These are phyloP conservation scores for Annulohypoxylon truncatum DNA, from an alignment of 2,329 filamentous ascomycete genomes.

Conservation along the genomic window DNA sequence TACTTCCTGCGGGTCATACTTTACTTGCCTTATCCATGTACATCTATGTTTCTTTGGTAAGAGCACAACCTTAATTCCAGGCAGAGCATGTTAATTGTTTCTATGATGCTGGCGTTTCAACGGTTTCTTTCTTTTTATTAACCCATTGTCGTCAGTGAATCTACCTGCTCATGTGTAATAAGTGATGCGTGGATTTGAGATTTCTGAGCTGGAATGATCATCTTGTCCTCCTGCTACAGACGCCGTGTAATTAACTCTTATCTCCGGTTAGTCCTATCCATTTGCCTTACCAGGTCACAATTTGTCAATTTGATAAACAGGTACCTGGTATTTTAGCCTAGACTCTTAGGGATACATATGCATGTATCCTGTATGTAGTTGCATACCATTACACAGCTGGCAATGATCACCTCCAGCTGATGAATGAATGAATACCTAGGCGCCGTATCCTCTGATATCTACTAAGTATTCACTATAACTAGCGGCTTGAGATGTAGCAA, in stretches of 20 bases:
- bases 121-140: neutral
- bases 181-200: neutral
- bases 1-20: conserved; percentile 18
- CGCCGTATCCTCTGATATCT: neutral
- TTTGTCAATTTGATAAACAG: conserved; percentile 15
- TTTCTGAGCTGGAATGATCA: neutral
- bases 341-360: conserved; percentile 21
- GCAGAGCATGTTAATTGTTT: neutral
- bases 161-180: no score
- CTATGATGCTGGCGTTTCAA: neutral
- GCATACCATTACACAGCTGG: conserved; percentile 8
- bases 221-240: neutral
- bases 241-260: conserved; percentile 3
- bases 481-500: no score
- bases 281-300: neutral
- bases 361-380: conserved; percentile 17
- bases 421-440: neutral
- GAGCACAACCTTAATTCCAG: neutral
- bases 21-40: conserved; percentile 7
- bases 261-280: conserved; percentile 4
- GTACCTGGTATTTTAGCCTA: conserved; percentile 33
- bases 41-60: neutral
- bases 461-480: neutral
- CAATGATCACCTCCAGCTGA: conserved; percentile 11
- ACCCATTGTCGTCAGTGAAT: neutral